Percentiles rank a stretch among this genome's conserved stretches.
phyloP scores from a whole-genome alignment of 1,139 yeast species.

The Kodamaea sp. region DNA sequence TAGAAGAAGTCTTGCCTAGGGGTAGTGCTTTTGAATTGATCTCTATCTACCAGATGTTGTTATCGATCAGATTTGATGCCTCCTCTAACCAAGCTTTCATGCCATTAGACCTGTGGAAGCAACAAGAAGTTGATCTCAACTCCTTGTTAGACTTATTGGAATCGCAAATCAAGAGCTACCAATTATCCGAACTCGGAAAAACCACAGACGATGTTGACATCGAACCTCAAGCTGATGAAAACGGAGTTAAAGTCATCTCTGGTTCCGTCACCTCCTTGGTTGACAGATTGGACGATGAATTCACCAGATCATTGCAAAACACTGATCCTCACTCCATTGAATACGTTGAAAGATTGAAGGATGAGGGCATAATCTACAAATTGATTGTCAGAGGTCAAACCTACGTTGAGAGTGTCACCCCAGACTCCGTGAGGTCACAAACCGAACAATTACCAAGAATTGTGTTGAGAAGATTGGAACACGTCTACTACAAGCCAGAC shows the following conservation, averaged over 20 bases:
- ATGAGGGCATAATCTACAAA: conserved; percentile 76
- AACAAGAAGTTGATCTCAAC: conserved; percentile 62
- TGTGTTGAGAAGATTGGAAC: conserved; percentile 84
- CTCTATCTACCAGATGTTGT: conserved; percentile 74
- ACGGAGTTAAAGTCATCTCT: conserved; percentile 72
- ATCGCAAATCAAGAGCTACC: conserved; percentile 54
- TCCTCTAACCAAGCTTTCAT: conserved; percentile 67
- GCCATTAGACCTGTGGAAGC: conserved; percentile 83
- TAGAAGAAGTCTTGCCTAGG: conserved; percentile 28
- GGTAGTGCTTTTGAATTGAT: conserved; percentile 70
- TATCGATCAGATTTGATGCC: conserved; percentile 87
- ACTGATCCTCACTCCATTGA: conserved; percentile 96
- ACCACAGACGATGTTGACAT: conserved; percentile 79
- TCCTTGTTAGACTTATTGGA: conserved; percentile 70
- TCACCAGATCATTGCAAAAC: conserved; percentile 80
- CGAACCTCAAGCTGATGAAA: conserved; percentile 65
- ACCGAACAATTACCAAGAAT: conserved; percentile 74
- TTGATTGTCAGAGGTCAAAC: conserved; percentile 83
- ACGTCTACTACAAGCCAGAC: conserved; percentile 88
- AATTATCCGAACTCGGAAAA: conserved; percentile 75
- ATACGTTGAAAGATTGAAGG: conserved; percentile 86
- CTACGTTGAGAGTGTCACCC: conserved; percentile 70
- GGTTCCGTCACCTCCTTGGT: conserved; percentile 87
- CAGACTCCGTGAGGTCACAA: conserved; percentile 43
- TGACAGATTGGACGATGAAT: conserved; percentile 95